These are phyloP conservation scores for Solanum hybrid DNA, from an alignment of 305 asterid species.

Conservation along the genomic window DNA sequence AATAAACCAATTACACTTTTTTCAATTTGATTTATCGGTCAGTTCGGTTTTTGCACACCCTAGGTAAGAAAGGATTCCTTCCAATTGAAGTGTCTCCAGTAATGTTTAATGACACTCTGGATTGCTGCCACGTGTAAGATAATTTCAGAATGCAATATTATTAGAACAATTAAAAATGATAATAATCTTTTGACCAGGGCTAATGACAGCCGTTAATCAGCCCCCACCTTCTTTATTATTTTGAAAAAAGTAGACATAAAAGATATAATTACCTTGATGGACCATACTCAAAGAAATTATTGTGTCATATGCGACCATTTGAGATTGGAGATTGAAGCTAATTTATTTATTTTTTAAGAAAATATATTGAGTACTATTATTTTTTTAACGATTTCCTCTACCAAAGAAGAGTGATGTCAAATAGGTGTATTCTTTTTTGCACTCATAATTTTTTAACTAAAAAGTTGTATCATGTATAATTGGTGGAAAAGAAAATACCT, in stretches of 20 bases:
- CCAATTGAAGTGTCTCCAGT: too few relatives aligned
- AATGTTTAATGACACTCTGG: neutral
- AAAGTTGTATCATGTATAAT: neutral
- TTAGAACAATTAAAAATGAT: too few relatives aligned
- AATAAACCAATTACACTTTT: too few relatives aligned
- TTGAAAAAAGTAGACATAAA: neutral
- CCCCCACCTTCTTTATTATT: neutral
- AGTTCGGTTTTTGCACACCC: too few relatives aligned
- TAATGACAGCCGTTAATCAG: too few relatives aligned
- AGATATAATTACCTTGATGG: neutral
- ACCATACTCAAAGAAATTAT: neutral
- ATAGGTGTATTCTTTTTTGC: neutral
- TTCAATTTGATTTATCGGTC: too few relatives aligned
- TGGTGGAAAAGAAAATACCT: neutral
- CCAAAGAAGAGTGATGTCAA: neutral
- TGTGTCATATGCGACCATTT: neutral
- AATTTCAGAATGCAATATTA: too few relatives aligned
- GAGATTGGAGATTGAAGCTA: neutral
- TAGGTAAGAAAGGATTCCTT: too few relatives aligned
- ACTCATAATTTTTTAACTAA: neutral
- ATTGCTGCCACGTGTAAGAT: neutral
- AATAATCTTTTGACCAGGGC: too few relatives aligned
- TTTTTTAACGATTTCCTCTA: neutral
- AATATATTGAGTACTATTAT: neutral
- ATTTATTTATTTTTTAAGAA: too few relatives aligned